Evolutionary conservation across 768 basidiomycete species (phyloP).

Genomic region (Postia placenta): DNA sequence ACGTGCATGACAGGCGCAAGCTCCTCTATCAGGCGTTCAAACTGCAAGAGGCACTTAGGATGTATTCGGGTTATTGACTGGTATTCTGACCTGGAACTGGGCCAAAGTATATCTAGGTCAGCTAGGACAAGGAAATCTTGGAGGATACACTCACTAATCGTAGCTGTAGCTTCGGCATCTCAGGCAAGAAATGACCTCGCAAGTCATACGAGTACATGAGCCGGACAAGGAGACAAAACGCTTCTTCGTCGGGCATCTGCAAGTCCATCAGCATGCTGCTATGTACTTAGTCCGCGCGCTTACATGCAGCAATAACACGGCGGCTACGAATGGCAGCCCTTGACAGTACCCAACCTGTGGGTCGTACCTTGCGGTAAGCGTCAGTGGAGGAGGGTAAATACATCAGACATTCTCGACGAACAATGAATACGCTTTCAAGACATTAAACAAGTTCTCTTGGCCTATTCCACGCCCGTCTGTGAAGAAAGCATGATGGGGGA

Average conservation of each 20-base stretch:
- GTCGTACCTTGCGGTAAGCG: conserved; percentile 58
- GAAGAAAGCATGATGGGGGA: conserved; percentile 96
- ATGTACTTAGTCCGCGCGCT: conserved; percentile 7
- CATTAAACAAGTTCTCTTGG: conserved; percentile 96
- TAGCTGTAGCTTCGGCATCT: conserved; percentile 96
- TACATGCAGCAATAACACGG: conserved; percentile 87
- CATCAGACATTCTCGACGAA: conserved; percentile 44
- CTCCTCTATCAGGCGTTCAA: conserved; percentile 93
- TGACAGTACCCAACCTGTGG: conserved; percentile 96
- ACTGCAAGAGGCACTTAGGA: too few species aligned
- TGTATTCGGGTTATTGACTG: too few species aligned
- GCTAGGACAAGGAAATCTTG: not conserved
- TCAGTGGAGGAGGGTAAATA: not conserved
- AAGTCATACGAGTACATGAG: conserved; percentile 97
- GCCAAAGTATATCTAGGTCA: not conserved
- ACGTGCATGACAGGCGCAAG: conserved; percentile 86
- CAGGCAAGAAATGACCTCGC: conserved; percentile 94
- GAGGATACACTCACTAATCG: conserved; percentile 57
- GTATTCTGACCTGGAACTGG: conserved; percentile 72
- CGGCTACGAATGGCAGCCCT: conserved; percentile 94
- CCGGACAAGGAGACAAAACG: conserved; percentile 90
- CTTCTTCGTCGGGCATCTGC: conserved; percentile 99
- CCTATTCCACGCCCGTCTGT: conserved; percentile 92
- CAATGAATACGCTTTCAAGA: conserved; percentile 95
- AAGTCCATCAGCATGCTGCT: not conserved